Evolutionary conservation across 2,329 filamentous ascomycete species (phyloP), one percentile per base, ranked within the genome.

Genomic region (Fusarium robinianum): DNA sequence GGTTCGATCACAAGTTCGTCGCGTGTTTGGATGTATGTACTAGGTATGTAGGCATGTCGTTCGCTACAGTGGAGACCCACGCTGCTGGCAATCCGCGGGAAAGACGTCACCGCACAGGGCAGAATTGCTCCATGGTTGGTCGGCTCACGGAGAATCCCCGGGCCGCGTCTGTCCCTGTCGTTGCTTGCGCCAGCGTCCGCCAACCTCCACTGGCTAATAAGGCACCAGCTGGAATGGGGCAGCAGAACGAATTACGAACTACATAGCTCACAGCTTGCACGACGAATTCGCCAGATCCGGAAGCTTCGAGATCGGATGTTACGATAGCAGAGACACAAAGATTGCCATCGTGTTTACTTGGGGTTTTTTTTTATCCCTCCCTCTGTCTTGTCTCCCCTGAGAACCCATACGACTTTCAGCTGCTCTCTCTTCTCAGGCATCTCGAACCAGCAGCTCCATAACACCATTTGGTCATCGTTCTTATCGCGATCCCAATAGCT

Each of bases 101-200:
- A 48, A 54, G 53, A 62, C 60, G 60, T 62, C 60, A 62, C 59
- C 33, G 46, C 38, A 23, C 45, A 53, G 49, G 29, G 16, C 17
- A 33, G 23, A 41, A 22, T 26, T 23, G 30, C 33, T n/a, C n/a
- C n/a, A 35, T 29, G 32, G 41, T 33, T 39, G 35, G 37, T 14
- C 18, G n/a, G n/a, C n/a, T n/a, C 9, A 30, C 60, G 60, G 60
- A 62, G 47, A 62, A 62, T 62, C 52, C 49, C 48, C 60, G 60
- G 59, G 51, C 60, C 60, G 59, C 53, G 34, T 35, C 45, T 43
- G 38, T 50, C 41, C 37, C 36, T 59, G 49, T 31, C 18, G 26
- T 39, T 30, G 30, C 26, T 52, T 55, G 48, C 30, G 52, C 51
- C 48, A n/a, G n/a, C n/a, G 48, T 40, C 25, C 48, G 34, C 52